Conservation (phyloP, 768 basidiomycete genomes). For the Russula abietina region DNA sequence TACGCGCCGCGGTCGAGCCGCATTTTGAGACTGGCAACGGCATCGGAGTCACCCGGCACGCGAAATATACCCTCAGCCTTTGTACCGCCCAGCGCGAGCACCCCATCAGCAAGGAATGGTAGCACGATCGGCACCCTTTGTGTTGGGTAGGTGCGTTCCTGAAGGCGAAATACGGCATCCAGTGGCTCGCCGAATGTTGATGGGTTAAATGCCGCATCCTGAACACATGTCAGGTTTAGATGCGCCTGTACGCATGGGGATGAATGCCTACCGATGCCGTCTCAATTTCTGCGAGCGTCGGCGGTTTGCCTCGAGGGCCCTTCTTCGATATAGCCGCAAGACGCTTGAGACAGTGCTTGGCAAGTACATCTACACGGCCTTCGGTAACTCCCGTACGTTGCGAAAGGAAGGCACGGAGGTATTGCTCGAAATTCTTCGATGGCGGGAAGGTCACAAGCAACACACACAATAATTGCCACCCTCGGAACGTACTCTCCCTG, state of each 20-base stretch:
- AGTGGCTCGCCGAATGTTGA: constrained; percentile 91
- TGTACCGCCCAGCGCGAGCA: constrained; percentile 80
- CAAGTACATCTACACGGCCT: constrained; percentile 83
- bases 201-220: constrained; percentile 93
- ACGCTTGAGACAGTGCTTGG: constrained; percentile 83
- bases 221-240: constrained; percentile 11
- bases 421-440: constrained; percentile 86
- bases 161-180: constrained; percentile 74
- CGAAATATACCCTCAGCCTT: constrained; percentile 90
- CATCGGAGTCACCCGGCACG: constrained; percentile 84
- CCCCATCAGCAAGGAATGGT: constrained; percentile 88
- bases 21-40: constrained; percentile 80
- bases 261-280: constrained; percentile 63
- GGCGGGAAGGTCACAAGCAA: constrained; percentile 89
- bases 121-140: constrained; percentile 88
- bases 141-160: constrained; percentile 79
- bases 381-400: constrained; percentile 60
- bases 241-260: not conserved
- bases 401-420: constrained; percentile 74
- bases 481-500: constrained; percentile 82
- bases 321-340: constrained; percentile 69
- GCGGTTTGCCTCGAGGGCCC: constrained; percentile 81
- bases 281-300: constrained; percentile 81
- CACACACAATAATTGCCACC: constrained; percentile 91
- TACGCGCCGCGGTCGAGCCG: constrained; percentile 90